Base-by-base conservation (phyloP, 495 filamentous ascomycete genomes). In the Hypoxylon lienhwacheense region DNA sequence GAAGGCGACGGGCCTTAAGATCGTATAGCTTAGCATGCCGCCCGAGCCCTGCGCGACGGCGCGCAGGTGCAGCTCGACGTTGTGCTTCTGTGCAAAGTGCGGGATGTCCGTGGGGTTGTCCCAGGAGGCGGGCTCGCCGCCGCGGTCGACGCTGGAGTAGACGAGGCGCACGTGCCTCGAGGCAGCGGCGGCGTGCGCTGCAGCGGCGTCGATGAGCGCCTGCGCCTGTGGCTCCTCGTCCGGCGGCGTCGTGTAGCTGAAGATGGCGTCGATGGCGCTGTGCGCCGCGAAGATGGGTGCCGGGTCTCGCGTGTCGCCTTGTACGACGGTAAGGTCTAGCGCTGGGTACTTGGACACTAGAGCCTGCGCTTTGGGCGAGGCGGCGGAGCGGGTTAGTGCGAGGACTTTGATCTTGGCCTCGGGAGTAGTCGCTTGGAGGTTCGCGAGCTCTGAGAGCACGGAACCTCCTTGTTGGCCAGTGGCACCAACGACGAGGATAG, bases 381-480 rank as follows among this genome's bases (percentile, higher is more conserved):
- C 51, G 5, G 78, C 47, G 49, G 86, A 76, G 35, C 87, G 84
- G 0, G 87, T 90, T 10, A 90, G 72, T 14, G 83, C 88, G 11
- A 90, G 77, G 59, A 91, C 83, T 41, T 82, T 76, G 66, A 85
- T 74, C 6, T 69, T 63, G n/a, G 69, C 47, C 2, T 53, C 35
- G 31, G 70, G 37, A 4, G 70, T 68, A 10, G 58, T 37, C 1
- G 36, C 20, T 7, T 53, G 35, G 12, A 85, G 67, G 7, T 26
- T 26, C 19, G 53, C 48, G 24, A 90, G 79, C 41, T 75, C 78
- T 3, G 77, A 66, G 59, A 91, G 73, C 25, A 85, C 67, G 8
- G 78, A 74, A 20, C 82, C 77, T 47, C 88, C 87, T 67, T 90
- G 88, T 54, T 86, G 80, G 64, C 85, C 86, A 0, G 85, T 91